Evolutionary conservation across 331 rosid genomes (phyloP).

Genomic region (Cydonia oblonga): DNA sequence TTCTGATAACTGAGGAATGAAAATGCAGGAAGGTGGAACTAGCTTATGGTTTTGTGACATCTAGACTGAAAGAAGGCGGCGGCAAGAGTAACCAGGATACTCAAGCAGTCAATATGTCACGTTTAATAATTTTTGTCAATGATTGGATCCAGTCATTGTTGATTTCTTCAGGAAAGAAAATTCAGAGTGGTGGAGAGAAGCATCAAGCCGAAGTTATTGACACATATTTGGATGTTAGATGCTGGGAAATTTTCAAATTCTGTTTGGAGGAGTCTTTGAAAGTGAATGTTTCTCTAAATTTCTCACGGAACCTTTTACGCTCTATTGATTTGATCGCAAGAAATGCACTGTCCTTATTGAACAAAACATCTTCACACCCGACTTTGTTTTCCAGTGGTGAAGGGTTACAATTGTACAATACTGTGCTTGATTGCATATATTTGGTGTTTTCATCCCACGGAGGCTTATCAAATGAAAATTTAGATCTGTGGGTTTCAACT

Average conservation of each 20-base stretch:
- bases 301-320: constrained; percentile 51
- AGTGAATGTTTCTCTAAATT: constrained; percentile 34
- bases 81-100: constrained; percentile 14
- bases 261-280: constrained; percentile 65
- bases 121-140: constrained; percentile 43
- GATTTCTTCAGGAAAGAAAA: constrained; percentile 46
- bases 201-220: constrained; percentile 23
- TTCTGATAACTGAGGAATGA: constrained; percentile 11
- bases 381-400: constrained; percentile 19
- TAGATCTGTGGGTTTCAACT: constrained; percentile 66
- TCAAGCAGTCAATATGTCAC: constrained; percentile 46
- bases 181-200: constrained; percentile 21
- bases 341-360: constrained; percentile 32
- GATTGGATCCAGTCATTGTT: constrained; percentile 79
- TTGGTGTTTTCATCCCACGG: constrained; percentile 66
- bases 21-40: constrained; percentile 67
- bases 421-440: constrained; percentile 54
- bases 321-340: constrained; percentile 43
- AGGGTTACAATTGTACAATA: constrained; percentile 33
- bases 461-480: constrained; percentile 61
- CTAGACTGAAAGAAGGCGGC: constrained; percentile 22
- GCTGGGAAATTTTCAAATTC: constrained; percentile 78
- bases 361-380: constrained; percentile 10
- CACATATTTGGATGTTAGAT: constrained; percentile 56
- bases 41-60: constrained; percentile 52